phyloP scores from a whole-genome alignment of 2,329 filamentous ascomycete species.

The Xylariomycetidae sp. region DNA sequence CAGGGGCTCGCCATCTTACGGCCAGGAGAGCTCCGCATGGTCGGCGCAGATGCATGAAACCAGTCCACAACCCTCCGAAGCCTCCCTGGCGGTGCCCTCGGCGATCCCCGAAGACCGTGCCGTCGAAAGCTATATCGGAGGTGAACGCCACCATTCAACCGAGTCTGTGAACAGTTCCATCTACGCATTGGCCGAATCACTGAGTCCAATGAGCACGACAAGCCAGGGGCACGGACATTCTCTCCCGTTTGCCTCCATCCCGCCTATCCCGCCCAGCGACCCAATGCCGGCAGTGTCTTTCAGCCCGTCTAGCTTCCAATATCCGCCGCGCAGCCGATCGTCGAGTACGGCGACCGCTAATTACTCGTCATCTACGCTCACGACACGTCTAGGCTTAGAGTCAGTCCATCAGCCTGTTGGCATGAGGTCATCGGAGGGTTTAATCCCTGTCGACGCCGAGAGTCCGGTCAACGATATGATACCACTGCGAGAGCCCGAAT shows the following conservation, averaged over 20 bases:
- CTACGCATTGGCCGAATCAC: slow-evolving; percentile 27
- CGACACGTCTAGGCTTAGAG: slow-evolving; percentile 6
- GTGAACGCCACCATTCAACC: slow-evolving; percentile 25
- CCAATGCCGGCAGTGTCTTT: slow-evolving; percentile 9
- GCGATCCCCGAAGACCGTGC: slow-evolving; percentile 18
- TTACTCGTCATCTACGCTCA: slow-evolving; percentile 16
- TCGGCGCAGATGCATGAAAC: slow-evolving; percentile 10
- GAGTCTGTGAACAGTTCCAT: slow-evolving; percentile 33
- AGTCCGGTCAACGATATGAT: slow-evolving; percentile 12
- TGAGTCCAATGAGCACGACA: slow-evolving; percentile 16
- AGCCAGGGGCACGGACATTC: slow-evolving; percentile 15
- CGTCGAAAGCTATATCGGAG: slow-evolving; percentile 10
- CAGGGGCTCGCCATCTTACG: slow-evolving; percentile 13
- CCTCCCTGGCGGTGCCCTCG: slow-evolving; percentile 12
- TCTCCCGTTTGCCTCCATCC: slow-evolving; percentile 8
- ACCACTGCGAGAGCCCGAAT: slow-evolving; percentile 28
- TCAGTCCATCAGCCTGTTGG: too few species aligned
- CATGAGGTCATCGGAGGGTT: too few species aligned
- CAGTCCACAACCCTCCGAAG: slow-evolving; percentile 13
- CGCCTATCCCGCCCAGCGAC: slow-evolving; percentile 6
- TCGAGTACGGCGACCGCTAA: slow-evolving; percentile 12
- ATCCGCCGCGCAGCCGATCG: slow-evolving; percentile 9
- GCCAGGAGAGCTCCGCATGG: slow-evolving; percentile 10
- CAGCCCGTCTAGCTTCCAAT: too few species aligned
- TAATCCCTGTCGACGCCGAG: slow-evolving; percentile 33